Conservation (phyloP, 2,329 filamentous ascomycete genomes). For the Ceratocystis eucalypticola region DNA sequence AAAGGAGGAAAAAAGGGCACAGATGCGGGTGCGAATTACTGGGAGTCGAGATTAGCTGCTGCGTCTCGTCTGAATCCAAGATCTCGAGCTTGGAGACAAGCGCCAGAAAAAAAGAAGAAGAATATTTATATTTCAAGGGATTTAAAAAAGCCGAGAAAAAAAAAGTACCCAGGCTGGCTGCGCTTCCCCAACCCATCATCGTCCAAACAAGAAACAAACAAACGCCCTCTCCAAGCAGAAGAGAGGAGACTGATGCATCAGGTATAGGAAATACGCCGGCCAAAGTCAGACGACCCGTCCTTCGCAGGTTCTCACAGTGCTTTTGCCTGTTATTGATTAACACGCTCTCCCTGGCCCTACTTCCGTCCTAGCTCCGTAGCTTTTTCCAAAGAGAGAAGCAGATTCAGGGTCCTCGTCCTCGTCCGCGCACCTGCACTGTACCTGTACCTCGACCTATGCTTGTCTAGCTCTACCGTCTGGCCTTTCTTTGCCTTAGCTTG, state of each 20-base stretch:
- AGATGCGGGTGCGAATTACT: background rate
- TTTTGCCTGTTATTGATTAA: too few species aligned
- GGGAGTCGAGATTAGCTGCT: background rate
- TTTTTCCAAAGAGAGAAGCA: too few species aligned
- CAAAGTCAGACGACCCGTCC: background rate
- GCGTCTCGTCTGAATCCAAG: background rate
- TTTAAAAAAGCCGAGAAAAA: background rate
- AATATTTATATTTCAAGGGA: background rate
- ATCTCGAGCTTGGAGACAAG: background rate
- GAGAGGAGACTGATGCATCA: background rate
- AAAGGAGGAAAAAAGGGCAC: background rate
- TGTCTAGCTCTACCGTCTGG: too few species aligned
- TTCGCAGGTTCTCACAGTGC: background rate
- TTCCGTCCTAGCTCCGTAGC: too few species aligned
- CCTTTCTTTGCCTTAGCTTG: too few species aligned
- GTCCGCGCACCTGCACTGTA: too few species aligned
- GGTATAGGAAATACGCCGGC: background rate
- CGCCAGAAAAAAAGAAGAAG: background rate
- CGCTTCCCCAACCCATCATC: background rate
- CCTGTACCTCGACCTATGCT: too few species aligned
- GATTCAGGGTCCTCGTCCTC: too few species aligned
- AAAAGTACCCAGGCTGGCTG: background rate
- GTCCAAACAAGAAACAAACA: conserved; percentile 3
- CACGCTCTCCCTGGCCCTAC: too few species aligned
- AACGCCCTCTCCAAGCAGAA: too few species aligned